Evolutionary conservation across 345 rosid genomes (phyloP).

Genomic region (Brassica juncea): DNA sequence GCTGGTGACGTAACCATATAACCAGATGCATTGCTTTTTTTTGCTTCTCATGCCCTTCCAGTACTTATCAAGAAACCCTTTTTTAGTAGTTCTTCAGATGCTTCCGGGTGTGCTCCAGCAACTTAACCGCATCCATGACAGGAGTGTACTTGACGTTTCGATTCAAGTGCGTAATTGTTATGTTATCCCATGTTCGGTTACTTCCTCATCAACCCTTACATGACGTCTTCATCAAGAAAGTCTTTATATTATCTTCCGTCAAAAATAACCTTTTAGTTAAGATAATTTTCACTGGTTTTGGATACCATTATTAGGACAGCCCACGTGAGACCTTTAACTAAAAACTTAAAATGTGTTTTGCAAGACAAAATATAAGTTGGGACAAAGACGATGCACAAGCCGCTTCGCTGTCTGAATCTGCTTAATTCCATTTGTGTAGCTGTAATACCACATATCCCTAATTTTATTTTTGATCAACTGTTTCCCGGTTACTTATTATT

Average conservation of each 20-base stretch:
- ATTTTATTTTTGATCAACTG: not conserved
- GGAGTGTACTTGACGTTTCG: not conserved
- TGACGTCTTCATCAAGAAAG: not conserved
- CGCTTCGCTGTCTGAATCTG: slow-evolving; percentile 62
- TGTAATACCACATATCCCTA: not conserved
- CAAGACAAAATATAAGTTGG: too few relatives aligned
- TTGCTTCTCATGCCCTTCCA: too few relatives aligned
- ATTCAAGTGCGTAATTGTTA: not conserved
- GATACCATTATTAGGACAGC: not conserved
- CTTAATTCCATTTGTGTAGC: too few relatives aligned
- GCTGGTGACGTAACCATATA: too few relatives aligned
- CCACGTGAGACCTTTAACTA: too few relatives aligned
- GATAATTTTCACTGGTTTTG: not conserved
- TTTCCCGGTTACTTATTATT: not conserved
- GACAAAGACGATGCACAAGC: too few relatives aligned
- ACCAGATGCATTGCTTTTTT: too few relatives aligned
- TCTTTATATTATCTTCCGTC: not conserved
- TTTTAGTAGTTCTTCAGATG: too few relatives aligned
- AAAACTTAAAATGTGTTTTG: too few relatives aligned
- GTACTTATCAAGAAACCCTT: too few relatives aligned
- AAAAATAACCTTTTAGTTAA: not conserved
- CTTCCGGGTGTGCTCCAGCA: not conserved
- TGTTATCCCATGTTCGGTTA: not conserved
- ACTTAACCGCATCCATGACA: not conserved
- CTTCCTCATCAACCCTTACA: not conserved